Evolutionary conservation across 371 early-diverging fungal genomes (phyloP), one percentile per base, ranked within the genome.

Genomic region (Apophysomyces sp.): DNA sequence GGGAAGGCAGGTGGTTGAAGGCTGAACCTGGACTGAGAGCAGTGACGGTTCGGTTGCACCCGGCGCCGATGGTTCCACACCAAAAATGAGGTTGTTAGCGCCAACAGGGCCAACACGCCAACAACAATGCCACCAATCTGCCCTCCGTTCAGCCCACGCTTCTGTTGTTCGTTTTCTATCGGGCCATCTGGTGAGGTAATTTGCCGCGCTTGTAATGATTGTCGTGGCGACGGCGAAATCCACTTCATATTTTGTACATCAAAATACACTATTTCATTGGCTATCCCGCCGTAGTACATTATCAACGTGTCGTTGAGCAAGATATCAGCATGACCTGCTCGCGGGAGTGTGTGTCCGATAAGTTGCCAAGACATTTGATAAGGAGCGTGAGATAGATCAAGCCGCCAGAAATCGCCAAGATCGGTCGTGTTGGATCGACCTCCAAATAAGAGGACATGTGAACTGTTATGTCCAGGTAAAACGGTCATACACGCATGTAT

Each of bases 111-210:
- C 9, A 70, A 7, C 53, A 71, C 44, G 56, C 78, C 75, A 0
- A 77, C 55, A 3, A 73, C 66, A 36, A 80, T 68, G 1, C 78
- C 82, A 8, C 68, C 78, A 51, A 71, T 66, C 4, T 66, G 72
- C 15, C 80, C 80, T 4, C 67, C 58, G 30, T 66, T 61, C 53
- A 75, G 39, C 9, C 66, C 63, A 29, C 52, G 34, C 13, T 34
- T 16, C 21, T 7, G 31, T 49, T 53, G 31, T 29, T 59, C 30
- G 34, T n/a, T 41, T 58, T 58, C 30, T 6, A 18, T n/a, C 6
- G 21, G 2, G 11, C 41, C 40, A 37, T 28, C 21, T 51, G 29
- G 4, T 31, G 49, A n/a, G 21, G 16, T 21, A 6, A 21, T 21
- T 21, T 44, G 49, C n/a, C 49, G 49, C 4, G 24, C 24, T 9